Base-by-base conservation (phyloP, 306 rosid genomes). In the Cicer cuneatum region DNA sequence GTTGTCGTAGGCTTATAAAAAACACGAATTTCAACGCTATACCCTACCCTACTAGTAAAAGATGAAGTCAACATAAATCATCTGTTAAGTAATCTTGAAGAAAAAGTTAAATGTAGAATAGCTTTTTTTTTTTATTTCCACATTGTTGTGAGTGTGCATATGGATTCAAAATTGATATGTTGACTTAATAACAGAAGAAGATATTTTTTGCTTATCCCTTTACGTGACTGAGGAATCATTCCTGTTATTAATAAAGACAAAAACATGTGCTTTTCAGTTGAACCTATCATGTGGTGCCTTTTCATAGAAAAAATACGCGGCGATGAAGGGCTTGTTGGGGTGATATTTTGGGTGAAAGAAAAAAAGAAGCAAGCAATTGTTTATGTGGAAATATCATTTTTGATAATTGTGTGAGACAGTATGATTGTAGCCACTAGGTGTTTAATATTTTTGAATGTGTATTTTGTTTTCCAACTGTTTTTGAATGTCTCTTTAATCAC, bases 351-450 rank as follows among this genome's bases (percentile, higher is more conserved):
- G 33, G 33, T 29, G 33, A 29, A 29, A 29, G 33, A 1, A 49
- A 19, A 49, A 49, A 45, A 10, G 40, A 24, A 24, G 62, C 62
- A 57, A 57, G 8, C 3, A 57, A 57, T 74, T 78, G 81, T 72
- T 69, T 29, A 29, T 29, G 33, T 29, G 5, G 33, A 29, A 29
- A 29, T 29, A 29, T 29, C 33, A 29, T 29, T 29, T 29, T 29
- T 29, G 33, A 29, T 29, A 29, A 3, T 29, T 29, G 5, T 29
- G 33, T 29, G 33, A 29, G 5, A 3, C 33, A 29, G 33, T 29
- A 29, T 29, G 33, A 29, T 29, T 29, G 33, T 3, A 29, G 4
- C 4, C 33, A 29, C 33, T 3, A 29, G 4, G 33, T 29, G 33
- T 3, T 29, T 2, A 29, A 29, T 29, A 24, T 24, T 24, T 24